Conservation (phyloP, 768 basidiomycete species). For the Serpula lacrymans region DNA sequence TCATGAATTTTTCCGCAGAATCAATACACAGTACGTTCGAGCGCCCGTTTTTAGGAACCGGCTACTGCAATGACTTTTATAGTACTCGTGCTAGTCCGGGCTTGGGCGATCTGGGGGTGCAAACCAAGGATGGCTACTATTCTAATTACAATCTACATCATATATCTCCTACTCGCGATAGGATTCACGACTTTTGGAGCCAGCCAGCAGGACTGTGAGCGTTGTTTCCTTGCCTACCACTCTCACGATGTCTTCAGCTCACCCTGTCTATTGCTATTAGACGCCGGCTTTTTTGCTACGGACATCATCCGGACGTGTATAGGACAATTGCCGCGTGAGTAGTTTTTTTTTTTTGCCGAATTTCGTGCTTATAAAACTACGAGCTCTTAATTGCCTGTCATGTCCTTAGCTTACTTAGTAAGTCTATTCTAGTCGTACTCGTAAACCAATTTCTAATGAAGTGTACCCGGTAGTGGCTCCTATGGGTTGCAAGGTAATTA, state of each 20-base stretch:
- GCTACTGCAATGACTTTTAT: too few relatives aligned
- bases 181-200: background rate
- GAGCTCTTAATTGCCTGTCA: background rate
- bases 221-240: background rate
- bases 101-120: slow-evolving; percentile 20
- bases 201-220: background rate
- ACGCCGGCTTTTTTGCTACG: too few relatives aligned
- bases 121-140: background rate
- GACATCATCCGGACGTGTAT: slow-evolving; percentile 1
- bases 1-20: slow-evolving; percentile 13
- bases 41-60: too few relatives aligned
- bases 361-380: background rate
- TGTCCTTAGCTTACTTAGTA: background rate
- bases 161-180: slow-evolving; percentile 3
- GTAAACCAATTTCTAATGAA: too few relatives aligned
- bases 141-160: slow-evolving; percentile 7
- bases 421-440: too few relatives aligned
- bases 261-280: background rate
- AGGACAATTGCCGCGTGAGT: slow-evolving; percentile 2
- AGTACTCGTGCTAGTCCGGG: slow-evolving; percentile 24
- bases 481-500: background rate
- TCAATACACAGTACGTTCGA: slow-evolving; percentile 19
- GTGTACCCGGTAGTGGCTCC: too few relatives aligned
- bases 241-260: slow-evolving; percentile 1
- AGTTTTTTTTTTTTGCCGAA: too few relatives aligned